Evolutionary conservation across 768 basidiomycete genomes (phyloP).

Genomic region (Termitomyces sp.): DNA sequence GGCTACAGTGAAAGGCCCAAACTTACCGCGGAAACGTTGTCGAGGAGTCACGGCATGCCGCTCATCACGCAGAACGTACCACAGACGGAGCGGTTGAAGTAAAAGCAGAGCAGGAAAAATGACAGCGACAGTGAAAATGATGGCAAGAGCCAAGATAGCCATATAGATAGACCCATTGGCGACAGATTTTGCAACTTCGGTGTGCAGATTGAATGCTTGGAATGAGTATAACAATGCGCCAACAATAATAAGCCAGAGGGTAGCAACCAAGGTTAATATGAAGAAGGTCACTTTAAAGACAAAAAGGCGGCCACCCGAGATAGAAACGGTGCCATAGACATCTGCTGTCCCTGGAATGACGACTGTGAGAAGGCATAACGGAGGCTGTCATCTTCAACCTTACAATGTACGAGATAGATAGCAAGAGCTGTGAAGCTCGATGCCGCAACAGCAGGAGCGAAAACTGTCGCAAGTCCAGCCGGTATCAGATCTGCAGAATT

Average conservation of each 20-base stretch:
- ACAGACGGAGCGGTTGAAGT: conserved; percentile 65
- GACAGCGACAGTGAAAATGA: conserved; percentile 61
- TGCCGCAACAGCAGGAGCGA: conserved; percentile 62
- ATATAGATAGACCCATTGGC: conserved; percentile 73
- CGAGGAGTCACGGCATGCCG: conserved; percentile 66
- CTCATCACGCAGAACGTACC: conserved; percentile 51
- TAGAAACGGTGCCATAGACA: conserved; percentile 53
- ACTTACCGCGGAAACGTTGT: conserved; percentile 71
- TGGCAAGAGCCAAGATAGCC: conserved; percentile 50
- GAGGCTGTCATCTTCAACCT: background rate
- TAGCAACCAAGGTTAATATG: conserved; percentile 45
- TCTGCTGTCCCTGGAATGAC: conserved; percentile 41
- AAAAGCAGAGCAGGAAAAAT: conserved; percentile 67
- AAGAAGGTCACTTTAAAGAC: conserved; percentile 63
- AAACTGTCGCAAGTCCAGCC: conserved; percentile 59
- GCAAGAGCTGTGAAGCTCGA: conserved; percentile 55
- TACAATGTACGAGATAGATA: conserved; percentile 50
- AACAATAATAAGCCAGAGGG: conserved; percentile 59
- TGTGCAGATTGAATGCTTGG: conserved; percentile 44
- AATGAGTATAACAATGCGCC: conserved; percentile 69
- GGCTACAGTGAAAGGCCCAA: background rate
- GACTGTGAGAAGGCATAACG: conserved; percentile 4
- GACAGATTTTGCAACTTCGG: conserved; percentile 37
- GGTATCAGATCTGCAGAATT: conserved; percentile 43
- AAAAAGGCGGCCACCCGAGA: conserved; percentile 56